These are phyloP conservation scores for Dactylellina drechsleri DNA, from an alignment of 2,329 filamentous ascomycete species.

Conservation along the genomic window DNA sequence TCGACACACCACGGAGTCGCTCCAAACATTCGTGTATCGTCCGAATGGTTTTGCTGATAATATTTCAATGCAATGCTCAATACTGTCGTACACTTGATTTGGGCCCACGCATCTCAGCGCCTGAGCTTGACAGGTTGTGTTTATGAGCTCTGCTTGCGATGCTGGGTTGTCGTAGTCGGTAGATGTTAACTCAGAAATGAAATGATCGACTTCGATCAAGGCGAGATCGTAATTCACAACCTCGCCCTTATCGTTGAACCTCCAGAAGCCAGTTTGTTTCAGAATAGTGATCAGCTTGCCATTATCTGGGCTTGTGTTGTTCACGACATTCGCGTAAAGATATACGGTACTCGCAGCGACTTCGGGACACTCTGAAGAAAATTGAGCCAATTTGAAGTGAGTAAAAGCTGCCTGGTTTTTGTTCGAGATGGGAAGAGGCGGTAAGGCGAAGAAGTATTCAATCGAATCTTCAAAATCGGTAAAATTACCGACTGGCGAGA, in stretches of 20 bases:
- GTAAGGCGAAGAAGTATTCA: slow-evolving; percentile 64
- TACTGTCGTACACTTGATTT: slow-evolving; percentile 61
- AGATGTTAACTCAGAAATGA: slow-evolving; percentile 60
- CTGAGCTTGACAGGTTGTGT: slow-evolving; percentile 60
- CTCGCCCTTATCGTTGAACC: slow-evolving; percentile 63
- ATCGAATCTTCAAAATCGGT: slow-evolving; percentile 63
- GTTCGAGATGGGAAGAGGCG: slow-evolving; percentile 60
- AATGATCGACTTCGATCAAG: slow-evolving; percentile 63
- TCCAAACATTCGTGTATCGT: slow-evolving; percentile 63
- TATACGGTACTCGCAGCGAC: slow-evolving; percentile 62
- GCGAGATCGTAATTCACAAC: slow-evolving; percentile 64
- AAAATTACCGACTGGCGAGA: slow-evolving; percentile 64
- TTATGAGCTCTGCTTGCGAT: slow-evolving; percentile 59
- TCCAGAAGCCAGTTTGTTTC: slow-evolving; percentile 65
- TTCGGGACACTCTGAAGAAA: slow-evolving; percentile 60
- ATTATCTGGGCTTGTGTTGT: slow-evolving; percentile 59
- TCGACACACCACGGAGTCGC: slow-evolving; percentile 64
- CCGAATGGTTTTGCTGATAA: slow-evolving; percentile 62
- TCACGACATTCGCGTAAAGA: slow-evolving; percentile 60
- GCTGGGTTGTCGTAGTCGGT: slow-evolving; percentile 58
- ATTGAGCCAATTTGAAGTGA: slow-evolving; percentile 60
- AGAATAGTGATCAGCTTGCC: slow-evolving; percentile 60
- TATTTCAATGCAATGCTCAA: slow-evolving; percentile 60
- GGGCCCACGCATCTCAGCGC: slow-evolving; percentile 61
- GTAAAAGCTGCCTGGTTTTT: slow-evolving; percentile 60